These are phyloP conservation scores for Phytophthora sp. DNA, from an alignment of 352 stramenopile genomes.

Conservation along the genomic window DNA sequence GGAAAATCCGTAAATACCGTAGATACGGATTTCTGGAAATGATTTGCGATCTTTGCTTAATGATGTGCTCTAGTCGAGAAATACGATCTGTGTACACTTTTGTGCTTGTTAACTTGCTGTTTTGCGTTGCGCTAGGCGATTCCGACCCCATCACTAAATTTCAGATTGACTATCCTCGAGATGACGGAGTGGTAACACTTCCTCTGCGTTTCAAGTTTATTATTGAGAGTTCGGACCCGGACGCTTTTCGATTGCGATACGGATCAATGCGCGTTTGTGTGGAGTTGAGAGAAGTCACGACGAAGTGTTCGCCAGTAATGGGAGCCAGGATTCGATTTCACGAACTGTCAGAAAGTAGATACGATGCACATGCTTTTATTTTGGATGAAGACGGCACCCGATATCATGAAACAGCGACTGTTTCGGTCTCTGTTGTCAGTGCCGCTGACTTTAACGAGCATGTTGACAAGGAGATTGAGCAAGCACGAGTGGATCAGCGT, in stretches of 20 bases:
- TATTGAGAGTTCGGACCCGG: not conserved
- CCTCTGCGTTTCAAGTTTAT: constrained; percentile 1
- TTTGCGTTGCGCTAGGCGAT: no score
- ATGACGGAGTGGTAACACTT: not conserved
- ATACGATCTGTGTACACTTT: no score
- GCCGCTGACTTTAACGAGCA: not conserved
- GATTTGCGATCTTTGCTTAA: no score
- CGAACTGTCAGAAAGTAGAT: not conserved
- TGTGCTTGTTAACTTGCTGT: no score
- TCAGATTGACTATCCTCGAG: not conserved
- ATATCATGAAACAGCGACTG: not conserved
- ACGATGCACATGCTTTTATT: constrained; percentile 11
- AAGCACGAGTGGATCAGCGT: not conserved
- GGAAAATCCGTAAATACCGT: no score
- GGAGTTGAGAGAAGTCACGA: constrained; percentile 3
- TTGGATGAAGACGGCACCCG: not conserved
- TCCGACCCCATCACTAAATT: not conserved
- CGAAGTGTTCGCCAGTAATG: constrained; percentile 4
- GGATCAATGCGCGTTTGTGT: constrained; percentile 6
- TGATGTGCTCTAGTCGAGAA: no score
- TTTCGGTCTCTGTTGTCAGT: constrained; percentile 9
- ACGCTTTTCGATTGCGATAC: constrained; percentile 1
- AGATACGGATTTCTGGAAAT: no score
- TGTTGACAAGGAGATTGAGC: not conserved
- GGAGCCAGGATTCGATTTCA: constrained; percentile 29